Evolutionary conservation across 306 rosid species (phyloP).

Genomic region (Cicer bijugum): DNA sequence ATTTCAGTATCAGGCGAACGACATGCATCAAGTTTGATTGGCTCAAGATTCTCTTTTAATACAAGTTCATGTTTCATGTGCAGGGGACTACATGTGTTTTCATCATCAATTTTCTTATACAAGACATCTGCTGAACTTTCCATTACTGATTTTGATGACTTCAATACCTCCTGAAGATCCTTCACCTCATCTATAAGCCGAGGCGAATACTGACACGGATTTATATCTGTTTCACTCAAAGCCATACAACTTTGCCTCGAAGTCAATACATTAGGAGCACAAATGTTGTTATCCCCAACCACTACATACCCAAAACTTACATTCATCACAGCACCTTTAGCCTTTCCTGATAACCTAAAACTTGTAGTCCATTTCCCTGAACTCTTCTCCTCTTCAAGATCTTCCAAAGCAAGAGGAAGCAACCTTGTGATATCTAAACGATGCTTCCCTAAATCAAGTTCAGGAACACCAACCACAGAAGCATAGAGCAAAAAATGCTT

Average conservation of each 20-base stretch:
- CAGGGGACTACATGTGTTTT: constrained; percentile 42
- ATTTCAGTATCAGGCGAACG: constrained; percentile 43
- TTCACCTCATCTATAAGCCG: constrained; percentile 56
- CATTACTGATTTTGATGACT: constrained; percentile 52
- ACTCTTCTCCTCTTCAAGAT: constrained; percentile 81
- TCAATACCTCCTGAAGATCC: constrained; percentile 81
- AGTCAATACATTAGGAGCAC: constrained; percentile 46
- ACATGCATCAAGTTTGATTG: constrained; percentile 43
- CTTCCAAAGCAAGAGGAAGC: constrained; percentile 90
- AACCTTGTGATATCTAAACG: constrained; percentile 80
- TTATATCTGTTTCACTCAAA: constrained; percentile 43
- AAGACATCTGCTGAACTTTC: constrained; percentile 61
- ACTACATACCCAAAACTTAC: constrained; percentile 85
- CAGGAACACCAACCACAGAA: constrained; percentile 59
- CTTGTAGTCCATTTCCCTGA: constrained; percentile 84
- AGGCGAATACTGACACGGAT: constrained; percentile 48
- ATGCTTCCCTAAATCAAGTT: constrained; percentile 88
- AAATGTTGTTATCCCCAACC: constrained; percentile 52
- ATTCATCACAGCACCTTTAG: constrained; percentile 76
- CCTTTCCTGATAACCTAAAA: constrained; percentile 75
- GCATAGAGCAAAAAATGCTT: constrained; percentile 80
- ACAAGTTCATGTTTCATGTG: constrained; percentile 48
- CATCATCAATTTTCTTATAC: constrained; percentile 58
- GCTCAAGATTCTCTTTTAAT: constrained; percentile 50
- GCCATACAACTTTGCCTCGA: constrained; percentile 47